Evolutionary conservation across 179 eudicot genomes (phyloP).

Genomic region (Nepenthes alata): DNA sequence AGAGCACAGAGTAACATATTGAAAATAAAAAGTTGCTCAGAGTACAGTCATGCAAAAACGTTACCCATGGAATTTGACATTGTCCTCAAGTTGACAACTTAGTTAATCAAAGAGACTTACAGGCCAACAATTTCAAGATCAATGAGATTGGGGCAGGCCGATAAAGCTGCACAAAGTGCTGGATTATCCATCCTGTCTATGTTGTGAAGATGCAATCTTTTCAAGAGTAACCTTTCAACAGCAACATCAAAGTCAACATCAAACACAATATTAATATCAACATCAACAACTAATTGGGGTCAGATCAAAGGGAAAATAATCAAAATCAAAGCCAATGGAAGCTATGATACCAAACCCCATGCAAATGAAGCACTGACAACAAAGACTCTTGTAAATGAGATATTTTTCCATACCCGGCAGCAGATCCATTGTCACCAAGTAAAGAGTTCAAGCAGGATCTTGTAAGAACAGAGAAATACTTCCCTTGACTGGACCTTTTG

Average conservation of each 20-base stretch:
- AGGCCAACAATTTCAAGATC: constrained; percentile 65
- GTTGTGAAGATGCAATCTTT: constrained; percentile 45
- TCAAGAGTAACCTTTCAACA: constrained; percentile 32
- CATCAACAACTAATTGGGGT: neutral
- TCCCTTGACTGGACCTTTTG: constrained; percentile 56
- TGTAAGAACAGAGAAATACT: constrained; percentile 42
- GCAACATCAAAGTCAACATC: neutral
- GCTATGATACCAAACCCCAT: neutral
- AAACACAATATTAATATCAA: neutral
- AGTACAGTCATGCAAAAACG: too few relatives aligned
- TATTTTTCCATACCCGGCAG: constrained; percentile 37
- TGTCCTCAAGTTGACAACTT: neutral
- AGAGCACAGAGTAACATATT: neutral
- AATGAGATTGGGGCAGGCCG: constrained; percentile 45
- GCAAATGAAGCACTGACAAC: neutral
- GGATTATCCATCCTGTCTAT: constrained; percentile 47
- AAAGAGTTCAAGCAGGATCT: constrained; percentile 52
- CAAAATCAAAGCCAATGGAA: neutral
- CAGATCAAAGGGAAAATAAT: too few relatives aligned
- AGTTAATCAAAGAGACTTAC: constrained; percentile 25
- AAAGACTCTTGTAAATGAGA: neutral
- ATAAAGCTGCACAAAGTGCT: constrained; percentile 35
- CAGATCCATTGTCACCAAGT: constrained; percentile 21
- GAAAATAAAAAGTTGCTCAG: neutral
- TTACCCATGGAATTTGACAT: too few relatives aligned